Conservation (phyloP, 345 rosid species). For the Eucalyptus erythrocorys region DNA sequence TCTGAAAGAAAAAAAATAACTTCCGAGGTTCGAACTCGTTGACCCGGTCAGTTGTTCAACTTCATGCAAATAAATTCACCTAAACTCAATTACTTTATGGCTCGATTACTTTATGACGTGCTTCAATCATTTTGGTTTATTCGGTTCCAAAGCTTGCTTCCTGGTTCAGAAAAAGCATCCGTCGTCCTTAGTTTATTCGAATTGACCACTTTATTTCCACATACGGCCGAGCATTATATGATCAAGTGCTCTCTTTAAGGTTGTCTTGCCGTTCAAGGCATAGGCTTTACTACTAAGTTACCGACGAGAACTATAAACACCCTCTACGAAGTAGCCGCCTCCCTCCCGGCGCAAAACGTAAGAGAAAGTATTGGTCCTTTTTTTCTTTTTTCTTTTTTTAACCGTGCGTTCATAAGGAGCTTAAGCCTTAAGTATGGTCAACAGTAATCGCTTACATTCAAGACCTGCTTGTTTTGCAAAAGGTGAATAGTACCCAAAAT, state of each 20-base stretch:
- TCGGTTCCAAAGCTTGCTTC: background rate
- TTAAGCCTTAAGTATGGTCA: too few relatives aligned
- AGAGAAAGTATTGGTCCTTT: background rate
- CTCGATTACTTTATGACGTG: background rate
- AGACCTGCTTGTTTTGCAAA: too few relatives aligned
- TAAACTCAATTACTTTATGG: background rate
- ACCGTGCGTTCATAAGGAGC: too few relatives aligned
- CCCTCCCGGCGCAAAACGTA: background rate
- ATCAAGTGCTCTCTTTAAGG: background rate
- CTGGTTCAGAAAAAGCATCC: background rate
- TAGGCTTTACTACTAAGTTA: background rate
- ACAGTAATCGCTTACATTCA: too few relatives aligned
- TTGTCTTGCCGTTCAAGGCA: background rate
- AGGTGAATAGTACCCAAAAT: too few relatives aligned
- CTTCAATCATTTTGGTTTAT: too few relatives aligned
- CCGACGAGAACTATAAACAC: background rate
- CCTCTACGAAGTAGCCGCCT: background rate
- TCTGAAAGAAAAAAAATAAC: background rate
- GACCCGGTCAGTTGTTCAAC: background rate
- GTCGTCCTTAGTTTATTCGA: background rate
- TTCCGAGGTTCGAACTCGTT: accelerated
- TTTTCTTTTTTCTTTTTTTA: too few relatives aligned
- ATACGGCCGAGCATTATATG: background rate
- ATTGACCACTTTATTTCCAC: background rate
- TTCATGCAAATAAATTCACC: accelerated